Base-by-base conservation (phyloP, 345 rosid species). In the Cochlearia excelsa region DNA sequence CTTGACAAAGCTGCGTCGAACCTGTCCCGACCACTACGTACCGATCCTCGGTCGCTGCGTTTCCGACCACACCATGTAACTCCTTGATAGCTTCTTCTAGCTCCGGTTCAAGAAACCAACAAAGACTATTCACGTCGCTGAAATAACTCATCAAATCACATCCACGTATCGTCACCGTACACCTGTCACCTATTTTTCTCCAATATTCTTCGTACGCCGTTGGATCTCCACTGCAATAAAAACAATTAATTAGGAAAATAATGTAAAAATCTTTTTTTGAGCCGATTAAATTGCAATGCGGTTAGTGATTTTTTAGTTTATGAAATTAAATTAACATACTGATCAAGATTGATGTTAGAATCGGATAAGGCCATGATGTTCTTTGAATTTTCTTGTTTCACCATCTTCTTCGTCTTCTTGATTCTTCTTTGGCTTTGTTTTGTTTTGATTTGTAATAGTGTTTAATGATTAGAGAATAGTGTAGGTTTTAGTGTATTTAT, bases 61-160 rank as follows among this genome's bases (percentile, higher is more conserved):
- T 93, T 5, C 91, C 84, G 7, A 83, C 80, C 35, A 46, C 72
- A 2, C 65, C 44, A 71, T 93, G 99, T 38, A 93, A 27, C 39
- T 81, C 57, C 69, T 77, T 72, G 78, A 93, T 81, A 6, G 97
- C 81, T 7, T 74, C 80, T 0, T 61, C 80, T 26, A 93, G 82
- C 53, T 73, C 75, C 9, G 89, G 84, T 61, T 74, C 82, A 62
- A 93, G 28, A 51, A 82, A 93, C 99, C 99, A 89, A 74, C 99
- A 93, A 10, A 82, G 1, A 61, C 56, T 79, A 5, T 57, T 56
- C 0, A 16, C 8, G 40, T 85, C 84, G 66, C 91, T 78, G 79
- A 86, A 83, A 75, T 89, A 93, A 61, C 99, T 93, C 97, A 93
- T 87, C 71, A 76, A 54, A 40, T 89, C 85, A 10, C 77, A 64